Evolutionary conservation across 2,329 filamentous ascomycete species (phyloP).

Genomic region (Sporothrix protearum): DNA sequence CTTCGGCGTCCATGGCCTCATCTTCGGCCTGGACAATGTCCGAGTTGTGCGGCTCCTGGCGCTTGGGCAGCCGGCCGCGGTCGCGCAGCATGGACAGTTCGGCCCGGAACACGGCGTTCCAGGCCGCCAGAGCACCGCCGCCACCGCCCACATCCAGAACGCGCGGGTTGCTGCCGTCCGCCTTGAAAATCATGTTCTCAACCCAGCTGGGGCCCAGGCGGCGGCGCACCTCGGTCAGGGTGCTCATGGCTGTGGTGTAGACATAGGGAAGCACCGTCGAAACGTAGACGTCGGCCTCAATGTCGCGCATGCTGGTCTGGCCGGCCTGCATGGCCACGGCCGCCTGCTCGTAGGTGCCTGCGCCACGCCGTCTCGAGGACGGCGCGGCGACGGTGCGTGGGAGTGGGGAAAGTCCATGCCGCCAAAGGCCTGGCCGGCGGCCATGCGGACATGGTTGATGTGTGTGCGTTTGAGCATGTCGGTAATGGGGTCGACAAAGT

Average conservation of each 20-base stretch:
- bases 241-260: constrained; percentile 64
- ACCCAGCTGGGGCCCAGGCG: constrained; percentile 70
- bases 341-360: constrained; percentile 54
- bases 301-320: constrained; percentile 65
- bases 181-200: constrained; percentile 56
- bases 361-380: constrained; percentile 35
- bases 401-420: constrained; percentile 73
- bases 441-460: constrained; percentile 68
- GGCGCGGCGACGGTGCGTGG: constrained; percentile 62
- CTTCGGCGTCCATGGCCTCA: constrained; percentile 41
- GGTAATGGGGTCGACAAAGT: constrained; percentile 66
- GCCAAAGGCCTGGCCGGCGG: constrained; percentile 72
- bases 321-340: constrained; percentile 62
- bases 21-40: constrained; percentile 48
- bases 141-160: constrained; percentile 72
- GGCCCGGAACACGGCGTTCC: constrained; percentile 71
- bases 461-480: constrained; percentile 64
- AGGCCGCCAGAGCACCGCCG: constrained; percentile 70
- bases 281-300: constrained; percentile 71
- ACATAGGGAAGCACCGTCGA: constrained; percentile 66
- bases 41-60: constrained; percentile 31
- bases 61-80: constrained; percentile 55
- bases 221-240: constrained; percentile 69
- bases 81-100: constrained; percentile 73
- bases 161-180: constrained; percentile 54